A percentile compares a stretch with the other conserved stretches of the same genome.
Conservation (phyloP, 2,329 filamentous ascomycete genomes). For the Phialophora expanda region DNA sequence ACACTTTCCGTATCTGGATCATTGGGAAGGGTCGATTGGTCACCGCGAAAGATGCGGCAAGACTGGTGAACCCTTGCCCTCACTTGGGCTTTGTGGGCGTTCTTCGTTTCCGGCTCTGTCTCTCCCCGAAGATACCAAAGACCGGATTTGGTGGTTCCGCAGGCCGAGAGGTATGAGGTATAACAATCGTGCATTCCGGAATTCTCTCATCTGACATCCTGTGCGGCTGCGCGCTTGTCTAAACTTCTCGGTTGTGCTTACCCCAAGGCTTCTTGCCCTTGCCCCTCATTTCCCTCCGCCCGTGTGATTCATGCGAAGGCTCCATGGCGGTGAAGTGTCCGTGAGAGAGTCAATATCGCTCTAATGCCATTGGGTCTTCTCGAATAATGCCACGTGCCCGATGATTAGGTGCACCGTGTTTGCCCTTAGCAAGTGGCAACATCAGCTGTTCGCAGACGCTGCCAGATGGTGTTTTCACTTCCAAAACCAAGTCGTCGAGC, state of each 20-base stretch:
- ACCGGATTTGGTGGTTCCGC: background rate
- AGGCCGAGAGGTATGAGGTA: background rate
- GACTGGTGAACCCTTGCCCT: background rate
- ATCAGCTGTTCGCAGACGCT: slow-evolving; percentile 1
- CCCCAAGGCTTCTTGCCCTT: slow-evolving; percentile 4
- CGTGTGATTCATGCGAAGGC: background rate
- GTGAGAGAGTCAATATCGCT: background rate
- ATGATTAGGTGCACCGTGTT: slow-evolving; percentile 20
- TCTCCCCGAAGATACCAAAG: background rate
- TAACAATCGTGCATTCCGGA: background rate
- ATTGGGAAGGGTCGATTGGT: background rate
- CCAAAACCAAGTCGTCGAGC: background rate
- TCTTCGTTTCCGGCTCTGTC: background rate
- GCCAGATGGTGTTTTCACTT: background rate
- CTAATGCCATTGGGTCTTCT: background rate
- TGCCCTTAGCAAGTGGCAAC: slow-evolving; percentile 16
- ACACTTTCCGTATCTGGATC: background rate
- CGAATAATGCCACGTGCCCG: background rate
- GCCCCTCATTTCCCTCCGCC: slow-evolving; percentile 4
- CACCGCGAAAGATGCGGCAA: background rate
- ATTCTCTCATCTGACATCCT: background rate
- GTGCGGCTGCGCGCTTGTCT: background rate
- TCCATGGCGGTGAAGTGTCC: background rate
- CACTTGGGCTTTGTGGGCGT: background rate
- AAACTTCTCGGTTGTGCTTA: slow-evolving; percentile 14